Evolutionary conservation across 2,329 filamentous ascomycete genomes (phyloP).

Genomic region (Botrytis fragariae): DNA sequence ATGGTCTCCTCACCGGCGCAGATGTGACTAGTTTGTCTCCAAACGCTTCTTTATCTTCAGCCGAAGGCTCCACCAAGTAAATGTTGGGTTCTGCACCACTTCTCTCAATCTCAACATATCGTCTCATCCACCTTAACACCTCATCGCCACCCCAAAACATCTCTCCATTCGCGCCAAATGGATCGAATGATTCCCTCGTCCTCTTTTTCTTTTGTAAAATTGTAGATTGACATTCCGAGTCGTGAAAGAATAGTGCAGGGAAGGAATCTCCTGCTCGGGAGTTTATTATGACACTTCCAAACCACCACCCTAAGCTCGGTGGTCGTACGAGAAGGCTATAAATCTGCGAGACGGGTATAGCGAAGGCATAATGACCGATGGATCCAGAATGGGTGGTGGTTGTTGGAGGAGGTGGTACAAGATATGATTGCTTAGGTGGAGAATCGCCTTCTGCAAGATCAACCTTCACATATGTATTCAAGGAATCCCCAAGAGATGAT

Average conservation of each 20-base stretch:
- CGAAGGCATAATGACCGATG: conserved; percentile 82
- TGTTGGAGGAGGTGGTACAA: conserved; percentile 88
- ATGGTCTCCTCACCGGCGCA: conserved; percentile 42
- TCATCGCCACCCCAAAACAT: conserved; percentile 99
- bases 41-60: conserved; percentile 82
- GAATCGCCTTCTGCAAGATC: conserved; percentile 80
- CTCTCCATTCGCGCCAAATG: conserved; percentile 78
- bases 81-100: conserved; percentile 85
- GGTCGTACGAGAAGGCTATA: conserved; percentile 89
- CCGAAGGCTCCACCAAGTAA: conserved; percentile 83
- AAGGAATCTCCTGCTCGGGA: conserved; percentile 87
- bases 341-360: conserved; percentile 83
- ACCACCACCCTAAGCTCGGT: conserved; percentile 97
- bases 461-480: conserved; percentile 91
- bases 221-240: conserved; percentile 93
- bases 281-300: conserved; percentile 92
- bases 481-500: conserved; percentile 78
- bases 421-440: conserved; percentile 79
- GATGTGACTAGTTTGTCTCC: conserved; percentile 45
- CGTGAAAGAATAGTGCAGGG: conserved; percentile 94
- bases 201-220: conserved; percentile 90
- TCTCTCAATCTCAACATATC: conserved; percentile 79
- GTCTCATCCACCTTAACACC: conserved; percentile 83
- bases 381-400: conserved; percentile 71
- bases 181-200: conserved; percentile 81